These are phyloP conservation scores for Phytophthora idaei DNA, from an alignment of 352 stramenopile genomes.

Conservation along the genomic window DNA sequence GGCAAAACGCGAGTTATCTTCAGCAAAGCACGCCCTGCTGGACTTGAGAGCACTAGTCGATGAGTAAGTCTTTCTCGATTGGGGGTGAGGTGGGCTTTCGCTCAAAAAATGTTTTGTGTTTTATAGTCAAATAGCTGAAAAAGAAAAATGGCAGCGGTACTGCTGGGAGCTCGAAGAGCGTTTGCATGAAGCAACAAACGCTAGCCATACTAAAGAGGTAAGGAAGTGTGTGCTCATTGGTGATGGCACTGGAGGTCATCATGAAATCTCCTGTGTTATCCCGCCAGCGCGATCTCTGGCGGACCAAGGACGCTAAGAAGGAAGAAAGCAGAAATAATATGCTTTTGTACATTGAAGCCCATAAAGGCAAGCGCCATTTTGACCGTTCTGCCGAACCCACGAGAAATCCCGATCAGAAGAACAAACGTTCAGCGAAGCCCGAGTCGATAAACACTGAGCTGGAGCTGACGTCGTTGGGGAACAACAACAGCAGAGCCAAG, in stretches of 20 bases:
- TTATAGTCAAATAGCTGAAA: constrained; percentile 69
- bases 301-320: constrained; percentile 67
- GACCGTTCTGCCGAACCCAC: constrained; percentile 1
- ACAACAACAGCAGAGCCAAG: neutral
- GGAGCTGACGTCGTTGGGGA: neutral
- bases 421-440: neutral
- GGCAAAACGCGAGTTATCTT: constrained; percentile 37
- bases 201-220: constrained; percentile 65
- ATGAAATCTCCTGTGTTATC: neutral
- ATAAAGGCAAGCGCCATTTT: constrained; percentile 71
- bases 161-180: constrained; percentile 80
- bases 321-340: constrained; percentile 73
- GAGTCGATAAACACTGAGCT: neutral
- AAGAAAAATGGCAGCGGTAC: constrained; percentile 78
- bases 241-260: neutral
- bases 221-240: neutral
- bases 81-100: neutral
- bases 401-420: neutral
- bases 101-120: neutral
- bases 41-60: constrained; percentile 66
- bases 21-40: constrained; percentile 43
- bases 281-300: constrained; percentile 63
- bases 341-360: constrained; percentile 73
- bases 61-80: constrained; percentile 43
- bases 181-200: constrained; percentile 58